Conservation (phyloP, 23 red algal genomes). For the Gracilariopsis chorda region DNA sequence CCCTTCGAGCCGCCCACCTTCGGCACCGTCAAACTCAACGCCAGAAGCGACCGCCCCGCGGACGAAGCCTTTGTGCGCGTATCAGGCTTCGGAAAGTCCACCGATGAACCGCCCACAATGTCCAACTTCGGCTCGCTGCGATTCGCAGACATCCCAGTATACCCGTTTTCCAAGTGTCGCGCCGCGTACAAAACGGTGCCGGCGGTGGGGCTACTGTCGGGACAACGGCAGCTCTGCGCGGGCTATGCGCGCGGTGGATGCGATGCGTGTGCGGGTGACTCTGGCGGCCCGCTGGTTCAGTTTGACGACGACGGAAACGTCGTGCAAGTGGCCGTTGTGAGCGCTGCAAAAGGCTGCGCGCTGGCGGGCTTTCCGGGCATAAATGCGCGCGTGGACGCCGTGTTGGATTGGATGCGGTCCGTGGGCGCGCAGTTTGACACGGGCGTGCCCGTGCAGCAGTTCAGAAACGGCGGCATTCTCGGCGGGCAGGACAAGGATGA, state of each 20-base stretch:
- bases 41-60: not conserved
- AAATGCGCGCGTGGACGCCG: not conserved
- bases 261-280: constrained; percentile 55
- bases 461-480: no score
- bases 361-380: constrained; percentile 20
- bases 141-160: constrained; percentile 26
- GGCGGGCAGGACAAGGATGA: no score
- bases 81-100: constrained; percentile 11
- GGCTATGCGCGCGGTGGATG: constrained; percentile 38
- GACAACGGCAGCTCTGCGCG: constrained; percentile 31
- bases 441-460: not conserved
- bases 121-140: not conserved
- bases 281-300: constrained; percentile 50
- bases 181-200: not conserved
- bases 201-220: not conserved
- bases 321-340: constrained; percentile 51
- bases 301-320: not conserved
- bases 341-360: constrained; percentile 30
- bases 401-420: not conserved
- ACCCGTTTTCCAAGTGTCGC: not conserved
- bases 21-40: not conserved
- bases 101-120: not conserved
- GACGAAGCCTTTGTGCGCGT: constrained; percentile 8
- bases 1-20: not conserved
- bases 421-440: not conserved